Base-by-base conservation (phyloP, 805 yeast genomes). In the Ogataea populi-albae region DNA sequence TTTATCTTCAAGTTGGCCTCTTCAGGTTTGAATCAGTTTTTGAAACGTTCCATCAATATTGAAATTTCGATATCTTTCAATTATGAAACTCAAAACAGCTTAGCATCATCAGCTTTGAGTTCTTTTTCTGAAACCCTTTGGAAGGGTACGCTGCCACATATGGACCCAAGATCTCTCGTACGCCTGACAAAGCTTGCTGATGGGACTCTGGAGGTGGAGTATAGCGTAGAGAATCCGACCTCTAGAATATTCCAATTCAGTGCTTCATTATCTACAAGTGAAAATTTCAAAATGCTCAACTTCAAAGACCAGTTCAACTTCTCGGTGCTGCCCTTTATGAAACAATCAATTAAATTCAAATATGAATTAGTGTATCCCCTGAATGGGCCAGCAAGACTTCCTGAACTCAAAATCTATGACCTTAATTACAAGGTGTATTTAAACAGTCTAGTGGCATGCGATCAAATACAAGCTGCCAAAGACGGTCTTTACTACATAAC, bases 161-260 rank as follows among this genome's bases (percentile, higher is more conserved):
- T 78, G 38, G 91, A 84, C 50, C 91, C 93, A 4, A 57, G 93
- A 33, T 77, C 80, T 3, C 55, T 84, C 21, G 64, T 81, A 3
- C 60, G 56, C n/a, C 10, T 54, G 40, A 28, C 26, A 3, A 19
- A 32, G 26, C 46, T 41, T 2, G 40, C 51, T 29, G 47, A 47
- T 21, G 41, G 43, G 9, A 14, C 43, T 2, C 46, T 65, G 11
- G 57, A 52, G 27, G 54, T 77, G 28, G 63, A 52, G 10, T 85
- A 75, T 52, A 66, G 69, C 34, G 51, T 86, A 32, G 95, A 86
- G 52, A 86, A 86, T 50, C 88, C 94, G 10, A 81, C 94, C 0
- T 68, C 82, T 3, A 66, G 81, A 28, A 71, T 81, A 3, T 77
- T 86, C 45, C 76, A 77, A 8, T 86, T 83, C 42, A 49, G 58